Base-by-base conservation (phyloP, 805 yeast species). In the Lipomyces chichibuensis region DNA sequence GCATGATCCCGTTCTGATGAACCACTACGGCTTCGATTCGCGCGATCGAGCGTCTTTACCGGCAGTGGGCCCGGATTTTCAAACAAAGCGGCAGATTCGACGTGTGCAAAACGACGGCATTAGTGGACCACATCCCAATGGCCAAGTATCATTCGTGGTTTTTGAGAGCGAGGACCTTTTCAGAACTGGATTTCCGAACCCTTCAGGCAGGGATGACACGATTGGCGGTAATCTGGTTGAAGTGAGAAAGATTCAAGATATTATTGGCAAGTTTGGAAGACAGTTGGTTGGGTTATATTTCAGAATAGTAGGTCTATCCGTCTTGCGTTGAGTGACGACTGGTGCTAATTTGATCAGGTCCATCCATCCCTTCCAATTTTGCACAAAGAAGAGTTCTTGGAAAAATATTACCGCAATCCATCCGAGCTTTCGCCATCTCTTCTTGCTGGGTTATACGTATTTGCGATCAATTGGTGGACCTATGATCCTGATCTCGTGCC, bases 401-500 rank as follows among this genome's bases (percentile, higher is more conserved):
- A 74, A 59, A 73, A 74, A 62, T 71, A 67, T 57, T 67, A 72
- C 49, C 62, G 76, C 27, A 67, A 66, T 39, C 65, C 71, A 8
- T 71, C 65, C 35, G 76, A 74, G 53, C 71, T 74, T 14, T 65
- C 73, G 23, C 75, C 76, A 2, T 69, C 72, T 4, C 61, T 69
- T 27, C 69, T 69, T 11, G 75, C 74, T 14, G 72, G 75, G 11
- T 60, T 74, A 17, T 73, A 70, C 51, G 70, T 70, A n/a, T 71
- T 74, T 62, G 72, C 76, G 8, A 63, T 74, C 61, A 70, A 73
- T 56, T 74, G 76, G 76, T 66, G 75, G 74, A 64, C 71, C 3
- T 74, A 73, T 60, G 75, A 72, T 27, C 62, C 70, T 11, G 74
- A 74, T 23, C 64, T 69, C 23, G 69, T 62, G 11, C 65, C 69